Evolutionary conservation across 1,284 basidiomycete genomes (phyloP).

Genomic region (Boletus semigastroideus): DNA sequence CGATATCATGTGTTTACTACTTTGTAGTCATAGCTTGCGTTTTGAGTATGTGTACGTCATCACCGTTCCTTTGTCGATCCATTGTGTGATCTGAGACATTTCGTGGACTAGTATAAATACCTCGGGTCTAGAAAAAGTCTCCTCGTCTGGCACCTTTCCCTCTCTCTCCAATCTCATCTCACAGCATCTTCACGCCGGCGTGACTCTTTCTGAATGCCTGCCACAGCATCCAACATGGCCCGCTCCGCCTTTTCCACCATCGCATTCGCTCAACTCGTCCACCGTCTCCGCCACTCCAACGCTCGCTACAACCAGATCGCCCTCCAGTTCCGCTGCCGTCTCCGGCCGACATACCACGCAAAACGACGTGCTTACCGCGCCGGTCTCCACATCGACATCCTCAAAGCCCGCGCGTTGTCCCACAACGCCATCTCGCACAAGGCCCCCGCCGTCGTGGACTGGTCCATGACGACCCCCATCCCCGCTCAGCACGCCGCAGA

Average conservation of each 20-base stretch:
- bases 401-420: conserved; percentile 41
- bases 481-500: not conserved
- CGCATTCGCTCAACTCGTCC: conserved; percentile 37
- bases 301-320: conserved; percentile 39
- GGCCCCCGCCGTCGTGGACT: conserved; percentile 47
- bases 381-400: conserved; percentile 43
- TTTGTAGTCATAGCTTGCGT: no score
- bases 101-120: conserved; percentile 9
- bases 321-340: conserved; percentile 31
- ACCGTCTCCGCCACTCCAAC: conserved; percentile 43
- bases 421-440: conserved; percentile 36
- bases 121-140: not conserved
- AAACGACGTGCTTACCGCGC: conserved; percentile 42
- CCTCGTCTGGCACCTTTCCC: conserved; percentile 8
- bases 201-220: conserved; percentile 16
- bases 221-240: conserved; percentile 18
- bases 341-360: conserved; percentile 41
- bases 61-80: not conserved
- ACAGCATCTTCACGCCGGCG: conserved; percentile 20
- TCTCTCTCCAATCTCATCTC: not conserved
- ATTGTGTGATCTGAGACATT: conserved; percentile 20
- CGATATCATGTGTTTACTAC: not conserved
- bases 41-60: no score
- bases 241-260: conserved; percentile 26
- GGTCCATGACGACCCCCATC: not conserved